Conservation (phyloP, 495 filamentous ascomycete genomes). For the Bacidia rubella region DNA sequence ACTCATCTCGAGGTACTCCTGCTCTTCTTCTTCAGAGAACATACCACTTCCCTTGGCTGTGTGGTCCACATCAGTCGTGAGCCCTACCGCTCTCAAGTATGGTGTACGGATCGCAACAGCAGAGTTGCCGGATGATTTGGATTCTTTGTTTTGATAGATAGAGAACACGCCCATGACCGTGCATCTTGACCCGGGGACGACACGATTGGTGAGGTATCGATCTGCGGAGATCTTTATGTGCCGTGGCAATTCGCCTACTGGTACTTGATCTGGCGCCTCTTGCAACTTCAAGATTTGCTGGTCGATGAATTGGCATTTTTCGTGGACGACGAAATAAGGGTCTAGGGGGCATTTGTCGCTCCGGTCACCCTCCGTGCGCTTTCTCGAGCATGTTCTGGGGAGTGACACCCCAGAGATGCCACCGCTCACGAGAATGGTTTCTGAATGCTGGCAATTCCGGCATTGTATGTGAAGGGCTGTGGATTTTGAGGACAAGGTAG, state of each 20-base stretch:
- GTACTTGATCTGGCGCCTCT: slow-evolving; percentile 95
- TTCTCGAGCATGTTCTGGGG: slow-evolving; percentile 60
- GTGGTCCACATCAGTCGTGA: slow-evolving; percentile 79
- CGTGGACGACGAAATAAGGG: slow-evolving; percentile 89
- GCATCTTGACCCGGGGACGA: slow-evolving; percentile 89
- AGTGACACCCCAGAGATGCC: slow-evolving; percentile 80
- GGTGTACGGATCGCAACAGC: slow-evolving; percentile 93
- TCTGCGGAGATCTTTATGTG: slow-evolving; percentile 93
- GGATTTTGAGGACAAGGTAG: slow-evolving; percentile 90
- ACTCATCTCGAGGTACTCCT: slow-evolving; percentile 91
- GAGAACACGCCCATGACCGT: slow-evolving; percentile 96
- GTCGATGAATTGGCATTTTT: slow-evolving; percentile 90
- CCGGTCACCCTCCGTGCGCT: slow-evolving; percentile 40
- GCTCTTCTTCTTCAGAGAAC: slow-evolving; percentile 93
- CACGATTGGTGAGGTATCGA: slow-evolving; percentile 87
- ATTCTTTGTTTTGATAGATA: slow-evolving; percentile 84
- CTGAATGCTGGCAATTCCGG: slow-evolving; percentile 64
- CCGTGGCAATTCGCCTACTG: slow-evolving; percentile 88
- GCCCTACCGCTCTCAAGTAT: slow-evolving; percentile 88
- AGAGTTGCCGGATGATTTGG: slow-evolving; percentile 57
- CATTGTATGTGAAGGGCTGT: slow-evolving; percentile 79
- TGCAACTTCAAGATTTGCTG: slow-evolving; percentile 98
- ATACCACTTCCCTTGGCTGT: slow-evolving; percentile 73
- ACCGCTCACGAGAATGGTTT: slow-evolving; percentile 58
- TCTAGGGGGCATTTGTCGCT: slow-evolving; percentile 75